A percentile compares a stretch with the other conserved stretches of the same genome.
phyloP scores from a whole-genome alignment of 2,329 filamentous ascomycete genomes.

The Proliferodiscus dingleyae region DNA sequence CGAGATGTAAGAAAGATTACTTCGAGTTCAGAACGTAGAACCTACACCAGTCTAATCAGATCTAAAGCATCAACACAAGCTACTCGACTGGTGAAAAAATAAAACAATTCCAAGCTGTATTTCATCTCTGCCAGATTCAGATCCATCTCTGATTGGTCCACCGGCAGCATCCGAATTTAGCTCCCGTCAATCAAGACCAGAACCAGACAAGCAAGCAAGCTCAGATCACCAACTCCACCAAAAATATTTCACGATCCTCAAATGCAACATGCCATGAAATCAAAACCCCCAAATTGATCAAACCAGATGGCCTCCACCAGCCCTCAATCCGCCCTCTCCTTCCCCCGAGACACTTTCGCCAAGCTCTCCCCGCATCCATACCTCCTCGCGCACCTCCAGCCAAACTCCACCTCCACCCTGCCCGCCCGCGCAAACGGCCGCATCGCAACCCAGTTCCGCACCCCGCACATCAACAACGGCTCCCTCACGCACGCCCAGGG shows the following conservation, averaged over 20 bases:
- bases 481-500: conserved; percentile 87
- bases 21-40: too few relatives aligned
- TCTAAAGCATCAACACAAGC: too few relatives aligned
- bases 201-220: too few relatives aligned
- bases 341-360: conserved; percentile 70
- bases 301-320: conserved; percentile 22
- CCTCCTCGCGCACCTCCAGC: conserved; percentile 80
- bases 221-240: conserved; percentile 5
- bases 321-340: conserved; percentile 28
- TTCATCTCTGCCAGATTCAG: too few relatives aligned
- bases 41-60: too few relatives aligned
- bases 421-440: conserved; percentile 79
- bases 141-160: too few relatives aligned
- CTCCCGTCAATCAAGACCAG: conserved; percentile 8
- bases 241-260: not conserved
- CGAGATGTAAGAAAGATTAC: too few relatives aligned
- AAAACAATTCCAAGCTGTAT: too few relatives aligned
- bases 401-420: conserved; percentile 43
- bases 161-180: conserved; percentile 9
- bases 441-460: conserved; percentile 61
- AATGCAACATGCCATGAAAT: conserved; percentile 1
- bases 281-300: conserved; percentile 7
- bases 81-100: too few relatives aligned
- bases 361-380: conserved; percentile 86
- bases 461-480: conserved; percentile 72